Evolutionary conservation across 352 stramenopile species (phyloP).

Genomic region (Phytophthora aleatoria): DNA sequence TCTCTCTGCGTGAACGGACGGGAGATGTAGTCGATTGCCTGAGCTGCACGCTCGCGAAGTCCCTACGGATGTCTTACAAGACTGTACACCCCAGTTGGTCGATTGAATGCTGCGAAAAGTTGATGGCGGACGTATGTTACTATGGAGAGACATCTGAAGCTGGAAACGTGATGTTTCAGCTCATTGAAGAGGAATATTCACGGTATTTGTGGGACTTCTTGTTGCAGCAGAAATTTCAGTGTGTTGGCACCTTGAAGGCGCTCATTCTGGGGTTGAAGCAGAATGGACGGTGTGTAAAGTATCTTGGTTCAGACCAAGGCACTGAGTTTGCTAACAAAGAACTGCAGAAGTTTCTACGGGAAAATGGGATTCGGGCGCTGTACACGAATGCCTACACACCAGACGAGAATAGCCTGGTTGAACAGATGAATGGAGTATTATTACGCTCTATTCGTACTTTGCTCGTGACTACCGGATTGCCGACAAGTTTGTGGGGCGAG

Average conservation of each 20-base stretch:
- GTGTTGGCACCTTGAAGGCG: background rate
- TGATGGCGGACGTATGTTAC: background rate
- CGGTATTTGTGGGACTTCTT: background rate
- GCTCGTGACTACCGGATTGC: too few relatives aligned
- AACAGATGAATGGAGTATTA: background rate
- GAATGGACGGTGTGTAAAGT: background rate
- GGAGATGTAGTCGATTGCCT: background rate
- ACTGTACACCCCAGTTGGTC: background rate
- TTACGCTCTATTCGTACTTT: too few relatives aligned
- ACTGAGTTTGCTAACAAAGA: background rate
- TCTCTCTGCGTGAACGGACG: background rate
- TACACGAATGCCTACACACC: background rate
- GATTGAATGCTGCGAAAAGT: background rate
- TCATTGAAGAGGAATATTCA: background rate
- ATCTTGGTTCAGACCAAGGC: background rate
- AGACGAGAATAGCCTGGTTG: background rate
- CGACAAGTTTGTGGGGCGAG: conserved; percentile 1
- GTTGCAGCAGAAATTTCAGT: background rate
- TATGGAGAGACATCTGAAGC: background rate
- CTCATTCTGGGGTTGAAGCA: too few relatives aligned
- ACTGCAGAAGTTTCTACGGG: background rate
- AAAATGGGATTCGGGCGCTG: background rate
- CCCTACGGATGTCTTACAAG: background rate
- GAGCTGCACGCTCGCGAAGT: background rate
- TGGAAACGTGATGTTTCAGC: background rate